These are phyloP conservation scores for Amanita molliuscula DNA, from an alignment of 768 basidiomycete species.

Conservation along the genomic window DNA sequence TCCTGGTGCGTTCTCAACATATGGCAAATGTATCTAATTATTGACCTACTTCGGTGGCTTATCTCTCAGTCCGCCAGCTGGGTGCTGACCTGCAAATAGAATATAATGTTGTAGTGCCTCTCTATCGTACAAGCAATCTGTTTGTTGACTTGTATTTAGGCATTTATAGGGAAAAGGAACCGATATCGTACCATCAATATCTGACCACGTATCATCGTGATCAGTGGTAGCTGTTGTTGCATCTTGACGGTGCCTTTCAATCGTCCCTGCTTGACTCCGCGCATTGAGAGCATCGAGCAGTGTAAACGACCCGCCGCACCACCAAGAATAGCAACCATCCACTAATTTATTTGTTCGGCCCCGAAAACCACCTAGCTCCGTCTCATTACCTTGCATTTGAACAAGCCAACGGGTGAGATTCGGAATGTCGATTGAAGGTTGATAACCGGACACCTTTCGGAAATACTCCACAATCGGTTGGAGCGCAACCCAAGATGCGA, in stretches of 20 bases:
- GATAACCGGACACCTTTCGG: constrained; percentile 9
- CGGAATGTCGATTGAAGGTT: constrained; percentile 42
- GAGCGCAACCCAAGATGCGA: constrained; percentile 77
- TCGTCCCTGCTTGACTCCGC: constrained; percentile 22
- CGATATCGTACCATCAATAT: constrained; percentile 49
- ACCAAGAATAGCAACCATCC: constrained; percentile 99
- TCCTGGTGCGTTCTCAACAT: constrained; percentile 26
- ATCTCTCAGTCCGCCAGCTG: constrained; percentile 81
- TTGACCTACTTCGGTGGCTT: constrained; percentile 83
- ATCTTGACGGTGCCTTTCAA: constrained; percentile 8
- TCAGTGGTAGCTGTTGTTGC: not conserved
- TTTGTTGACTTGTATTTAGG: not conserved
- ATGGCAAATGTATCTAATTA: not conserved
- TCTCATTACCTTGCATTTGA: constrained; percentile 73
- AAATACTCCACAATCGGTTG: constrained; percentile 36
- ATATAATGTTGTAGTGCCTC: constrained; percentile 81
- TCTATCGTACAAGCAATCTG: constrained; percentile 45
- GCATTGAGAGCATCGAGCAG: constrained; percentile 56
- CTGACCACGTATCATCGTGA: constrained; percentile 44
- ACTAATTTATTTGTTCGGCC: constrained; percentile 98
- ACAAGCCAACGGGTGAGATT: constrained; percentile 72
- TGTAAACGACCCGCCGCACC: constrained; percentile 86
- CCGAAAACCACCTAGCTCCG: constrained; percentile 85
- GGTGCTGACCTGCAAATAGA: constrained; percentile 76
- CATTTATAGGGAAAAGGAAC: not conserved